Conservation (phyloP, 768 basidiomycete genomes). For the Pleurotus salmoneostramineus region DNA sequence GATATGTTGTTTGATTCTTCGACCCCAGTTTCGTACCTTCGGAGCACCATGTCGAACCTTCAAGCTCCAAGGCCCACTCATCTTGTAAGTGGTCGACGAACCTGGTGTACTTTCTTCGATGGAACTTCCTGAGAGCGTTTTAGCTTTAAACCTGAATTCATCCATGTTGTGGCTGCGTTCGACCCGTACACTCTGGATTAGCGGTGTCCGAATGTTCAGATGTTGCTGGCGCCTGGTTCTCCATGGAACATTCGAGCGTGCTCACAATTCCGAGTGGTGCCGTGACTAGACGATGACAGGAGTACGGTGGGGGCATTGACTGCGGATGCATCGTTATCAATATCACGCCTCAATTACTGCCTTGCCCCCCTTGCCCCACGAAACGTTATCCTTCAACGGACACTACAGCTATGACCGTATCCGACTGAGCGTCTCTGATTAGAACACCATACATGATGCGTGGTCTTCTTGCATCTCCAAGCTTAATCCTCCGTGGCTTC, state of each 20-base stretch:
- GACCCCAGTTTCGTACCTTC: background rate
- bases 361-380: too few relatives aligned
- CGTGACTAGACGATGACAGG: background rate
- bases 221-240: background rate
- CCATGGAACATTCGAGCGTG: background rate
- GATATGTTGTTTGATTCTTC: too few relatives aligned
- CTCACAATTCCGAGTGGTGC: background rate
- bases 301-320: background rate
- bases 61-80: too few relatives aligned
- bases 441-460: too few relatives aligned
- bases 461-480: too few relatives aligned
- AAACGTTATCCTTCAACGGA: too few relatives aligned
- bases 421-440: too few relatives aligned
- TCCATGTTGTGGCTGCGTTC: background rate
- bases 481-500: too few relatives aligned
- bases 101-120: background rate
- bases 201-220: background rate
- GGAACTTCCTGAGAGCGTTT: background rate
- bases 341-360: background rate
- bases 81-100: background rate
- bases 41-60: background rate
- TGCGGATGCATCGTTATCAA: background rate
- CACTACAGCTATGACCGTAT: too few relatives aligned
- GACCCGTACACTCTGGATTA: background rate
- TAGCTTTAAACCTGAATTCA: background rate